A percentile compares a stretch with the other conserved stretches of the same genome.
phyloP scores from a whole-genome alignment of 768 basidiomycete genomes.

The Phallus indusiatus region DNA sequence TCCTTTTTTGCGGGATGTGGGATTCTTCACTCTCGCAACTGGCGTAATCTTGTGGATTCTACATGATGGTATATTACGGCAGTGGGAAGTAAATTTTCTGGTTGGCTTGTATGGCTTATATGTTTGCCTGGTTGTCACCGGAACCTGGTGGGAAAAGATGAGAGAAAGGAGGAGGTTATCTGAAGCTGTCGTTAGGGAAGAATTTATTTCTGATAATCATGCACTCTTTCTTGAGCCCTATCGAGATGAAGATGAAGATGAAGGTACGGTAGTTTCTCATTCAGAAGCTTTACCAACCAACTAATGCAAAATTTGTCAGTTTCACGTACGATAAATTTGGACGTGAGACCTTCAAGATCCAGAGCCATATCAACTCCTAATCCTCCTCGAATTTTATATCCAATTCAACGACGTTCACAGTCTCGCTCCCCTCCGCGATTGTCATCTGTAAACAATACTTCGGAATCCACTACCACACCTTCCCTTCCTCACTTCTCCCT shows the following conservation, averaged over 20 bases:
- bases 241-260: constrained; percentile 35
- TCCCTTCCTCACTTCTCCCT: constrained; percentile 79
- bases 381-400: constrained; percentile 28
- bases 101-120: constrained; percentile 70
- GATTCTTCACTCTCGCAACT: constrained; percentile 86
- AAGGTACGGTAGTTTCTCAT: constrained; percentile 34
- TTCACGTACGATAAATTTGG: constrained; percentile 4
- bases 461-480: constrained; percentile 33
- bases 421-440: neutral
- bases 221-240: constrained; percentile 37
- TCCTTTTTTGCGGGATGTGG: constrained; percentile 88
- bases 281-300: neutral
- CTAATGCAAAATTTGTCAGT: constrained; percentile 22
- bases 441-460: constrained; percentile 35
- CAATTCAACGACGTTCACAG: constrained; percentile 24
- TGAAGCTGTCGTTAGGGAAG: constrained; percentile 47
- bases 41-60: constrained; percentile 66
- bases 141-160: constrained; percentile 67
- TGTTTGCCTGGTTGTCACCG: constrained; percentile 62
- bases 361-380: constrained; percentile 31
- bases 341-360: constrained; percentile 17
- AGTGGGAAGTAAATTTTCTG: constrained; percentile 66
- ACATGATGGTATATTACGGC: constrained; percentile 60
- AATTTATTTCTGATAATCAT: constrained; percentile 43
- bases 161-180: constrained; percentile 35